Base-by-base conservation (phyloP, 2,329 filamentous ascomycete genomes). In the Aspergillus caelatus region DNA sequence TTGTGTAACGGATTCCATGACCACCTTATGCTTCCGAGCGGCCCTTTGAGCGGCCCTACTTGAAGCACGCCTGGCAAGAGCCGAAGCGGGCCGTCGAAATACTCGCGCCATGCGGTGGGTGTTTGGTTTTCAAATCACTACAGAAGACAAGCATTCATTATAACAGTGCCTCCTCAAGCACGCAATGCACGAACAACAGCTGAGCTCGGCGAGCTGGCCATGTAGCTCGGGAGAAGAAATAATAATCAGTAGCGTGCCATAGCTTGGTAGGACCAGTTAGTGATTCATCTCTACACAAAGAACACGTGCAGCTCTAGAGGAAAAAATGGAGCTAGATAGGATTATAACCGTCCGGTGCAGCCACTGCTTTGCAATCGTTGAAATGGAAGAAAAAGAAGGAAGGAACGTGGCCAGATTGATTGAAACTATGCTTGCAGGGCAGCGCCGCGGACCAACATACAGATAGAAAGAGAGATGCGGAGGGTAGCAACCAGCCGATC, bases 1-100 rank as follows among this genome's bases (percentile, higher is more conserved):
- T 65, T 85, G 84, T 3, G 85, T 83, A 53, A 88, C 78, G 19
- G 80, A 82, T 72, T 88, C 85, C 62, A 88, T 77, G 32, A 89
- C 81, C 57, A 88, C 83, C 71, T 87, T 88, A 75, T 88, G 80
- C 62, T 78, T 81, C 62, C 77, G 77, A 63, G 74, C 68, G 67
- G 74, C 77, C 65, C 72, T 72, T 64, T 73, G 75, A 28, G 72
- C 62, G 26, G 70, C 69, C 61, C 74, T 73, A 66, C 71, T 75
- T 28, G 75, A 76, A 63, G 70, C 71, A 57, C 72, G 76, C 68
- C 74, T 70, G 67, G 72, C 73, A 57, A 71, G 67, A 48, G 72
- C 74, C 67, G 77, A 77, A 57, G 68, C 71, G 48, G 74, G 68
- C 65, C 76, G 75, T 61, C 72, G 70, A 64, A 73, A 66, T 50